Conservation (phyloP, 371 early-diverging fungal species). For the Apophysomyces ossiformis region DNA sequence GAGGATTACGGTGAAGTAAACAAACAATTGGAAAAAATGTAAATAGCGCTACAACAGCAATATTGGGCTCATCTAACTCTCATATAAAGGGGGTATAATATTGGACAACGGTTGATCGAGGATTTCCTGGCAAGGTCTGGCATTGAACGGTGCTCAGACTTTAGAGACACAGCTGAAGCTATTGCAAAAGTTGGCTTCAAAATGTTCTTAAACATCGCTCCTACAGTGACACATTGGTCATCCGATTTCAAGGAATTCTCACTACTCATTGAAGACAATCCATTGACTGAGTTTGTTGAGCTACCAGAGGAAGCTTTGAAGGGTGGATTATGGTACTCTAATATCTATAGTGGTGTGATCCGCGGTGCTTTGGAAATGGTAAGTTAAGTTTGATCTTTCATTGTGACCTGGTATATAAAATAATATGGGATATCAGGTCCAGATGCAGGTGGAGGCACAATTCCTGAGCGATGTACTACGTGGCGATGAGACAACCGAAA, state of each 20-base stretch:
- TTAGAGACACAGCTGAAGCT: conserved; percentile 92
- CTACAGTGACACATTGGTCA: conserved; percentile 81
- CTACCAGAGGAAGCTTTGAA: conserved; percentile 78
- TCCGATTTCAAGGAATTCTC: conserved; percentile 87
- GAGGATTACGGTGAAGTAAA: conserved; percentile 94
- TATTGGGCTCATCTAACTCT: background rate
- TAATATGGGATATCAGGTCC: conserved; percentile 53
- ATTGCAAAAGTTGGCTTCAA: conserved; percentile 96
- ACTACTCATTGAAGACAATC: conserved; percentile 92
- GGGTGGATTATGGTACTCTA: conserved; percentile 94
- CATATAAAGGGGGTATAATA: conserved; percentile 91
- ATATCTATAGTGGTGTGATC: conserved; percentile 92
- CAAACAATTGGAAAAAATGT: conserved; percentile 96
- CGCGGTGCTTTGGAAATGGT: conserved; percentile 97
- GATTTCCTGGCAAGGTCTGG: conserved; percentile 92
- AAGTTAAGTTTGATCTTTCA: background rate
- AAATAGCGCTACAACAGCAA: conserved; percentile 17
- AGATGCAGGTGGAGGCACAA: conserved; percentile 87
- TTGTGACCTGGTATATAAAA: background rate
- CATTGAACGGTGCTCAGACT: conserved; percentile 84
- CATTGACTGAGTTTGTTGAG: conserved; percentile 91
- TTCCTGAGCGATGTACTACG: conserved; percentile 87
- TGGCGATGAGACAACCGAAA: conserved; percentile 91
- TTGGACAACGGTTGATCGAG: conserved; percentile 94
- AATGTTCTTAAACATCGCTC: conserved; percentile 91